These are phyloP conservation scores for Canna indica DNA, from an alignment of 176 grass and related monocot species.

Conservation along the genomic window DNA sequence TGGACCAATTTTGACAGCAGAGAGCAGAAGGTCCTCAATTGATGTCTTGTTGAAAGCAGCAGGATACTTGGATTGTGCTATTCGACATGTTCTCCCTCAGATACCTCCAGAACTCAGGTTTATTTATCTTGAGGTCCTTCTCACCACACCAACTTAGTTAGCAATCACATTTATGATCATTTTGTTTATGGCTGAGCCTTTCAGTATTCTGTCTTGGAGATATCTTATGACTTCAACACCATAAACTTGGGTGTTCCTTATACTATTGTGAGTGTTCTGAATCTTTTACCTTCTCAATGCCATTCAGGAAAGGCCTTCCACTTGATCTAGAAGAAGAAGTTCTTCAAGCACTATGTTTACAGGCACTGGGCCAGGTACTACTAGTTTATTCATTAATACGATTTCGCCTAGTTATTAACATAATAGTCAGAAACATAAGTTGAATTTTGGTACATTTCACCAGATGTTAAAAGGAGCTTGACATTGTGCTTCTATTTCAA, in stretches of 20 bases:
- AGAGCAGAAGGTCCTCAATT: constrained; percentile 10
- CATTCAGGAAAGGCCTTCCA: constrained; percentile 20
- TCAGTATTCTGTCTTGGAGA: too few species aligned
- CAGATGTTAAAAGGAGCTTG: too few species aligned
- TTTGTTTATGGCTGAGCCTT: too few species aligned
- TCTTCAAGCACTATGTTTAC: constrained; percentile 9
- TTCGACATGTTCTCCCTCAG: constrained; percentile 17
- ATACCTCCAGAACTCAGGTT: constrained; percentile 18
- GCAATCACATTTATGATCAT: background rate
- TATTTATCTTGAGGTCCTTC: background rate
- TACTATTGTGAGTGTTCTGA: too few species aligned
- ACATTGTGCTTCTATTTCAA: too few species aligned
- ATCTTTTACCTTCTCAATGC: background rate
- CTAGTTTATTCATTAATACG: background rate
- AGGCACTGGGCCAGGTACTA: constrained; percentile 21
- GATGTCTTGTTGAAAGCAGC: constrained; percentile 23
- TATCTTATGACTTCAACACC: background rate
- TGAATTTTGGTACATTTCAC: too few species aligned
- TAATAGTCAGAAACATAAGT: background rate
- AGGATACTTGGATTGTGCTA: constrained; percentile 26
- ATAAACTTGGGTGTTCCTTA: background rate
- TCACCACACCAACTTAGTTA: background rate
- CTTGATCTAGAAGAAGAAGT: constrained; percentile 19
- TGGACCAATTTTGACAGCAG: background rate
- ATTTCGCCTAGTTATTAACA: background rate